phyloP scores from a whole-genome alignment of 257 asterid genomes.

The Solanum rostratum region DNA sequence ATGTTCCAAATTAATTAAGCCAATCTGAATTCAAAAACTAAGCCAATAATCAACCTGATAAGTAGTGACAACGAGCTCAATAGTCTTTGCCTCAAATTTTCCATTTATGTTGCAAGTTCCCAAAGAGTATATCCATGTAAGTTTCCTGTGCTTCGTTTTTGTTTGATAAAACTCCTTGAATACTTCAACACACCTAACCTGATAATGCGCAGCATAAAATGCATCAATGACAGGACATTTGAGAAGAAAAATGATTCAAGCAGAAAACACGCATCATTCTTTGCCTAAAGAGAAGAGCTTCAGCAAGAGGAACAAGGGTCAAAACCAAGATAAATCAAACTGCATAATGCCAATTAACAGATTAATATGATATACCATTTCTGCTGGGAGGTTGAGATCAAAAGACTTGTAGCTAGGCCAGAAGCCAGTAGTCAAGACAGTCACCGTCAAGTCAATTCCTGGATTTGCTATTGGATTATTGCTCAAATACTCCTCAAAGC shows the following conservation, averaged over 20 bases:
- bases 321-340: not conserved
- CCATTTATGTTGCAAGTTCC: slow-evolving; percentile 95
- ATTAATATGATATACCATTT: slow-evolving; percentile 50
- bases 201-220: not conserved
- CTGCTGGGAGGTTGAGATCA: slow-evolving; percentile 93
- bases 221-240: not conserved
- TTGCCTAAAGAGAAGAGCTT: not conserved
- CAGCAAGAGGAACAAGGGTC: not conserved
- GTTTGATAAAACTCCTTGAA: slow-evolving; percentile 94
- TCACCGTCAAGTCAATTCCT: slow-evolving; percentile 91
- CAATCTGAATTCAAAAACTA: not conserved
- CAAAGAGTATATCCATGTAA: slow-evolving; percentile 91
- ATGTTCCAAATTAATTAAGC: not conserved
- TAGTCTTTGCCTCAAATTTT: slow-evolving; percentile 75
- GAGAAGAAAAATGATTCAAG: not conserved
- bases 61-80: slow-evolving; percentile 85
- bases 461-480: slow-evolving; percentile 61
- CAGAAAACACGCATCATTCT: not conserved
- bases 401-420: slow-evolving; percentile 99
- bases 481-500: slow-evolving; percentile 80
- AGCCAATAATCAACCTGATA: slow-evolving; percentile 58
- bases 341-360: not conserved
- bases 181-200: slow-evolving; percentile 94
- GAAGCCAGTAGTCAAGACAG: slow-evolving; percentile 96
- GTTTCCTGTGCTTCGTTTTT: slow-evolving; percentile 94